Percentiles rank a stretch among this genome's conserved stretches.
These are phyloP conservation scores for Cladosporium austrohemisphaericum DNA, from an alignment of 2,329 filamentous ascomycete genomes.

Conservation along the genomic window DNA sequence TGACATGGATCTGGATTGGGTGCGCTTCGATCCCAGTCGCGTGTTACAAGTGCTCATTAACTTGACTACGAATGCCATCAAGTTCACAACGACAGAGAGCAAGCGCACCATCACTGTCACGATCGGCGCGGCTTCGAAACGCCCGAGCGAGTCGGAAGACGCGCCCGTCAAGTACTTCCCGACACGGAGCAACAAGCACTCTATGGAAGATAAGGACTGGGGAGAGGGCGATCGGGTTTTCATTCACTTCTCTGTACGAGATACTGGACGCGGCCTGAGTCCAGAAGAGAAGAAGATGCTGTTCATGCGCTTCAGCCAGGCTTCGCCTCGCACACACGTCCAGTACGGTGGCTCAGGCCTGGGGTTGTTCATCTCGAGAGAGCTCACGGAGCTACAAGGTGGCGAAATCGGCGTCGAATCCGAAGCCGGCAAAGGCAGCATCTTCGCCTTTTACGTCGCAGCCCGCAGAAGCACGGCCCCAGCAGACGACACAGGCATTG, in stretches of 20 bases:
- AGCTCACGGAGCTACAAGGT: conserved; percentile 75
- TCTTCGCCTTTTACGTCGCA: conserved; percentile 73
- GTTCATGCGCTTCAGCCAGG: conserved; percentile 76
- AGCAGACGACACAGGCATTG: conserved; percentile 22
- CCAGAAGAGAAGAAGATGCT: conserved; percentile 68
- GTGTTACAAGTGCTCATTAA: conserved; percentile 79
- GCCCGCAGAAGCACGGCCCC: conserved; percentile 54
- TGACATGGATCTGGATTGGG: conserved; percentile 58
- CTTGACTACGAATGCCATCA: conserved; percentile 74
- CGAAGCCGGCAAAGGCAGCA: conserved; percentile 64
- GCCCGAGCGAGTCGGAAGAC: conserved; percentile 43
- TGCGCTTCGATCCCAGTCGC: conserved; percentile 69
- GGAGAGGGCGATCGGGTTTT: conserved; percentile 63
- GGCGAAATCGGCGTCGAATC: conserved; percentile 74
- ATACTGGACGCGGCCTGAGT: conserved; percentile 66
- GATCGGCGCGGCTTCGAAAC: conserved; percentile 59
- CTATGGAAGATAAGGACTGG: conserved; percentile 60
- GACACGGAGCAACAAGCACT: conserved; percentile 49
- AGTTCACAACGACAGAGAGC: conserved; percentile 67
- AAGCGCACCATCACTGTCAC: conserved; percentile 63
- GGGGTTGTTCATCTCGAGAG: conserved; percentile 73
- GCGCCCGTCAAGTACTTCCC: conserved; percentile 60
- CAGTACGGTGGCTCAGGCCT: conserved; percentile 77
- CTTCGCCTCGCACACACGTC: conserved; percentile 69
- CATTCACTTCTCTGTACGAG: conserved; percentile 69